Evolutionary conservation across 805 yeast species (phyloP).

Genomic region (Candida wancherniae): DNA sequence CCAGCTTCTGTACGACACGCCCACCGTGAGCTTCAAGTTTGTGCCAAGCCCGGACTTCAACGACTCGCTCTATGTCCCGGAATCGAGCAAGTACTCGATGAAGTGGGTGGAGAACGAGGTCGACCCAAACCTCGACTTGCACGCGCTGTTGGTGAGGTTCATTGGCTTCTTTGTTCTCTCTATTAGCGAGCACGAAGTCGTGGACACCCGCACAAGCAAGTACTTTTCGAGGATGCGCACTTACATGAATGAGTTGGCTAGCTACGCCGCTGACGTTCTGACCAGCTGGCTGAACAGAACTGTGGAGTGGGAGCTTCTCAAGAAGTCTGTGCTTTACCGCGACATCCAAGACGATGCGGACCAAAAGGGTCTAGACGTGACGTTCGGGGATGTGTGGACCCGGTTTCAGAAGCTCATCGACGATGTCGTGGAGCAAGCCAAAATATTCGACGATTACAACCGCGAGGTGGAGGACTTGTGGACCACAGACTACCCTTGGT

Average conservation of each 20-base stretch:
- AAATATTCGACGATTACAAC: constrained; percentile 45
- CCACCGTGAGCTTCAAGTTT: constrained; percentile 31
- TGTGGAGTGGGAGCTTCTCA: constrained; percentile 18
- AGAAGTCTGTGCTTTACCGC: constrained; percentile 17
- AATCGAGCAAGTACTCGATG: constrained; percentile 31
- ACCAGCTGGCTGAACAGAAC: constrained; percentile 19
- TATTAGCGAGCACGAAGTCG: constrained; percentile 38
- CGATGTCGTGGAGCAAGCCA: constrained; percentile 20
- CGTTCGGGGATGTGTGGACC: constrained; percentile 11
- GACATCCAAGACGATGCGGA: constrained; percentile 17
- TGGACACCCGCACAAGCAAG: constrained; percentile 21
- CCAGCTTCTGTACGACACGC: constrained; percentile 27
- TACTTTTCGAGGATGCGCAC: constrained; percentile 19
- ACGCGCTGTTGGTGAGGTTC: constrained; percentile 32
- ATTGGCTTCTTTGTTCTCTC: constrained; percentile 34
- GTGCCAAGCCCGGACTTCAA: constrained; percentile 26
- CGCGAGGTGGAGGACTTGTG: constrained; percentile 46
- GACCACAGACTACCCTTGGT: constrained; percentile 75
- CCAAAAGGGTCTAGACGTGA: constrained; percentile 11
- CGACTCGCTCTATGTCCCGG: constrained; percentile 26
- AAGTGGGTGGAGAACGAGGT: constrained; percentile 26
- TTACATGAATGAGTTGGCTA: constrained; percentile 17
- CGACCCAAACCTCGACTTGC: constrained; percentile 27
- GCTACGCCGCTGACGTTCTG: constrained; percentile 9
- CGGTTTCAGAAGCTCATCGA: constrained; percentile 20